Percentiles rank a stretch among this genome's conserved stretches.
Conservation (phyloP, 2,329 filamentous ascomycete genomes). For the Epicoccum sorghinum region DNA sequence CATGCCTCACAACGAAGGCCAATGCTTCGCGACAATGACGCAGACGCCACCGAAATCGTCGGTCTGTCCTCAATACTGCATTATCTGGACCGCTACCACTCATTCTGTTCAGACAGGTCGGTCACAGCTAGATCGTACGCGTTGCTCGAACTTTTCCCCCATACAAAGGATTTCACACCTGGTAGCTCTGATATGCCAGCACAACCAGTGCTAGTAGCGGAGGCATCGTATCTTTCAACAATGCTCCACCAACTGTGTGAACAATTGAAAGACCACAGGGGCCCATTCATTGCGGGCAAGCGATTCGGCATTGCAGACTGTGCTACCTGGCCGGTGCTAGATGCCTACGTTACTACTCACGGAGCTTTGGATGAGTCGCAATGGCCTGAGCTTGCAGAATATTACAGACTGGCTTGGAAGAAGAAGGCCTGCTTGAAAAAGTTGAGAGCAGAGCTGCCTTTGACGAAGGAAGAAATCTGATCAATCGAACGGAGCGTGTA, state of each 20-base stretch:
- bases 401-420: constrained; percentile 38
- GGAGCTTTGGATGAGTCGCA: constrained; percentile 27
- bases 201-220: background rate
- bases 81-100: constrained; percentile 44
- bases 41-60: constrained; percentile 40
- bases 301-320: constrained; percentile 44
- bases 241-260: constrained; percentile 31
- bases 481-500: too few species aligned
- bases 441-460: constrained; percentile 23
- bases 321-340: constrained; percentile 40
- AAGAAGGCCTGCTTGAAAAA: constrained; percentile 40
- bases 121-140: constrained; percentile 30
- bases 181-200: constrained; percentile 17
- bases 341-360: constrained; percentile 33
- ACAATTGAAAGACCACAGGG: constrained; percentile 14
- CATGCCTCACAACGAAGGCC: constrained; percentile 23
- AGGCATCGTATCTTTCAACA: constrained; percentile 19
- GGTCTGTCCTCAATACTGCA: constrained; percentile 35
- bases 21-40: constrained; percentile 44
- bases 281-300: constrained; percentile 39
- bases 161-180: constrained; percentile 26
- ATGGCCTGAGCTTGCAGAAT: constrained; percentile 31
- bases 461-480: background rate
- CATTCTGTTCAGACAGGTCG: constrained; percentile 24
- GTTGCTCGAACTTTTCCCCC: constrained; percentile 18